Conservation (phyloP, 176 grass and related monocot species). For the Aegilops speltoides region DNA sequence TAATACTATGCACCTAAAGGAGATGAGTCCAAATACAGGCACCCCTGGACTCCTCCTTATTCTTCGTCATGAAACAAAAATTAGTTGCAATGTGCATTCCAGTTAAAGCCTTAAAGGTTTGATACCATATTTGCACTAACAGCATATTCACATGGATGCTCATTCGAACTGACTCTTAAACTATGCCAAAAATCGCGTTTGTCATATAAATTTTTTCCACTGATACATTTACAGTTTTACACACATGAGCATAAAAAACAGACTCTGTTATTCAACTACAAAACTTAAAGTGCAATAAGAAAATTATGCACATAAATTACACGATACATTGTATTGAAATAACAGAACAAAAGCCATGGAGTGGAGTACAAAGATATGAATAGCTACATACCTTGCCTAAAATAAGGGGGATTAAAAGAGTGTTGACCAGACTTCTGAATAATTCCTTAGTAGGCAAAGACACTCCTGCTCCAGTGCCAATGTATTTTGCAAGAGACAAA, state of each 20-base stretch:
- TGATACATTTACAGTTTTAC: neutral
- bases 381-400: slow-evolving; percentile 61
- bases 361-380: slow-evolving; percentile 30
- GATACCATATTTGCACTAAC: slow-evolving; percentile 27
- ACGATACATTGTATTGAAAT: slow-evolving; percentile 10
- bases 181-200: neutral
- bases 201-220: neutral
- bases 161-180: slow-evolving; percentile 19
- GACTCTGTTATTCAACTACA: slow-evolving; percentile 3
- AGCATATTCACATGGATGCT: slow-evolving; percentile 1
- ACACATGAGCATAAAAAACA: slow-evolving; percentile 7
- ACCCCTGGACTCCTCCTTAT: neutral
- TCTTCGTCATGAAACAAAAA: slow-evolving; percentile 8
- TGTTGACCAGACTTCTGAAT: slow-evolving; percentile 78
- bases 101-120: neutral
- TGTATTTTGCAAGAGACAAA: slow-evolving; percentile 80
- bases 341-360: neutral
- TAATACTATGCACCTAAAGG: neutral
- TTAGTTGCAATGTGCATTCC: neutral
- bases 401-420: slow-evolving; percentile 74
- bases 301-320: neutral
- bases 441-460: slow-evolving; percentile 71
- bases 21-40: neutral
- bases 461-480: slow-evolving; percentile 65
- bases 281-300: slow-evolving; percentile 22